phyloP scores from a whole-genome alignment of 768 basidiomycete genomes.

The Dentipellis sp. region DNA sequence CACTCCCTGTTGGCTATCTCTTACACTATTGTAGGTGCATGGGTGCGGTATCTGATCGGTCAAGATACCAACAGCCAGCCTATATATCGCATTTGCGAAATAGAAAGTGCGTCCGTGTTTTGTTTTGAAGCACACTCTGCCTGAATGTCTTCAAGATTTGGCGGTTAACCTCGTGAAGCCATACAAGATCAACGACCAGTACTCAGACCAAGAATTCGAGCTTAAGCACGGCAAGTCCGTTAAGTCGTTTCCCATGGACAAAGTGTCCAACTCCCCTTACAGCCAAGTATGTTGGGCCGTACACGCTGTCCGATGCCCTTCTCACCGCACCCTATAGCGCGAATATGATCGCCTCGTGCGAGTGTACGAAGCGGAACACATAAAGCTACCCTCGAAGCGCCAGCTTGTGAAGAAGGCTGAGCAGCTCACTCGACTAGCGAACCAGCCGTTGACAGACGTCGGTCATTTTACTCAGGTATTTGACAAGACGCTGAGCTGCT shows the following conservation, averaged over 20 bases:
- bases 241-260: slow-evolving; percentile 67
- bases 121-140: slow-evolving; percentile 2
- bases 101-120: slow-evolving; percentile 49
- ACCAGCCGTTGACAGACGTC: slow-evolving; percentile 75
- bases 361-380: slow-evolving; percentile 37
- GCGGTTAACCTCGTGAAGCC: slow-evolving; percentile 45
- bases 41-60: slow-evolving; percentile 81
- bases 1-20: not conserved
- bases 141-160: slow-evolving; percentile 32
- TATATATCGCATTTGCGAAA: slow-evolving; percentile 78
- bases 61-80: slow-evolving; percentile 38
- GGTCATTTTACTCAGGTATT: slow-evolving; percentile 10
- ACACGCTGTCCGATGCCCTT: not conserved
- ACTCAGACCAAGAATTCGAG: slow-evolving; percentile 55
- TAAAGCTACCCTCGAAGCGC: slow-evolving; percentile 60
- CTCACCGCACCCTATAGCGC: slow-evolving; percentile 32
- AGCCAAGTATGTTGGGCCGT: slow-evolving; percentile 38
- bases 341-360: slow-evolving; percentile 60
- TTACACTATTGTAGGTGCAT: slow-evolving; percentile 45
- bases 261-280: slow-evolving; percentile 71
- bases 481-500: not conserved
- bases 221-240: slow-evolving; percentile 69
- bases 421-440: slow-evolving; percentile 48
- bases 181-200: slow-evolving; percentile 62
- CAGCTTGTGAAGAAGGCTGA: slow-evolving; percentile 56